A percentile compares a stretch with the other conserved stretches of the same genome.
phyloP scores from a whole-genome alignment of 148 eudicot genomes.

The Vaccinium macrocarpon region DNA sequence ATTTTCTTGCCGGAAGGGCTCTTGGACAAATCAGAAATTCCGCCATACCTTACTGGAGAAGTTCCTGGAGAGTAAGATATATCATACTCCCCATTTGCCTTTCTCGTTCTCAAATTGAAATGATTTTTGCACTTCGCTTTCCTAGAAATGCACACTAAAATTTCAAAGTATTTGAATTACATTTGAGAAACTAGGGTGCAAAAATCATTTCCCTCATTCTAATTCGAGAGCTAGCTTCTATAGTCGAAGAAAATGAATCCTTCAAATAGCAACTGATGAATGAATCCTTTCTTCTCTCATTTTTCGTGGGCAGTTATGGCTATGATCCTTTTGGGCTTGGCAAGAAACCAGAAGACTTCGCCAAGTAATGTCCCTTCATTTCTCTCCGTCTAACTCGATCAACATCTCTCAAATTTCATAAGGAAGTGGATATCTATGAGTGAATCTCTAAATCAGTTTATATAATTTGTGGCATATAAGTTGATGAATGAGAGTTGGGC shows the following conservation, averaged over 20 bases:
- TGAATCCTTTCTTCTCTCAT: background rate
- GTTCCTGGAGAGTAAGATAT: constrained; percentile 90
- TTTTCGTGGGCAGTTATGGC: constrained; percentile 75
- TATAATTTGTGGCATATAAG: no score
- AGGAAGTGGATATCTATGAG: background rate
- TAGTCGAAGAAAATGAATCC: background rate
- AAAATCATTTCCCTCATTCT: background rate
- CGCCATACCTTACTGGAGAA: constrained; percentile 94
- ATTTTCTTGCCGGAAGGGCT: constrained; percentile 92
- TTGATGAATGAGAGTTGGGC: background rate
- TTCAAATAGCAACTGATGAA: background rate
- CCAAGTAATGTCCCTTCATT: constrained; percentile 48
- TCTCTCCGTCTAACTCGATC: background rate
- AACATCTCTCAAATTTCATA: background rate
- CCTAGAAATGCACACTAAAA: no score
- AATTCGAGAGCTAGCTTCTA: background rate
- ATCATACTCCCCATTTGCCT: background rate
- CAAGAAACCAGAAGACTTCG: constrained; percentile 96
- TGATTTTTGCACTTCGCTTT: background rate
- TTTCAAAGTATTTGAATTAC: background rate
- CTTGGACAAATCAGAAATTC: constrained; percentile 89
- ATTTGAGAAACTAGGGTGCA: background rate
- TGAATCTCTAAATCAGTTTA: background rate
- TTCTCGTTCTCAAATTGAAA: background rate
- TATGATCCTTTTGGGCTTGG: constrained; percentile 98